Base-by-base conservation (phyloP, 768 basidiomycete genomes). In the Tylopilus cervinicoccineus region DNA sequence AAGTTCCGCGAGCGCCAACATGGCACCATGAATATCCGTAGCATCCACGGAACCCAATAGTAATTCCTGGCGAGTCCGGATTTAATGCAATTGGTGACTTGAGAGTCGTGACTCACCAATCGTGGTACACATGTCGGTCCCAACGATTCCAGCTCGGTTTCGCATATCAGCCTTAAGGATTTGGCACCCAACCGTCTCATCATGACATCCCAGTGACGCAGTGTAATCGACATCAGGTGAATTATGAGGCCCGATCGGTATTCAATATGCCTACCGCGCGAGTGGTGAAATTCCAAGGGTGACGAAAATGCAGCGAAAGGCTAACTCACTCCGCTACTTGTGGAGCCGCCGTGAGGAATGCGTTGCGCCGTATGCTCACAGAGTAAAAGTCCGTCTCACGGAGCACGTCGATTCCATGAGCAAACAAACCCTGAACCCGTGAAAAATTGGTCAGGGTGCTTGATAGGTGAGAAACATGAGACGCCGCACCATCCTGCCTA, bases 331-430 rank as follows among this genome's bases (percentile, higher is more conserved):
- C 76, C 26, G 93, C 89, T 37, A 96, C 89, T 59, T 88, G 82
- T 38, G 88, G 85, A 47, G 93, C 92, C 33, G 91, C 89, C 14
- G 76, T 67, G n/a, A 90, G 69, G 63, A 93, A 96, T 0, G 95
- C 84, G 54, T 90, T 87, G 54, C 86, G 77, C 44, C 91, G 73
- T 22, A 91, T 74, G 57, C 93, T 89, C 50, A 98, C 88, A 33
- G 92, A 86, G 70, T 92, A 97, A 67, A 97, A 98, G 70, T 99
- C 96, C 0, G 89, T 90, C 64, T 90, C 88, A 34, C 84, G 78
- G 38, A 99, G 72, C 22, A 97, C 87, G 61, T 93, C 91, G 53
- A 99, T 96, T 2, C 96, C 96, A 69, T 95, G 86, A 38, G 90
- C 84, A 64, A 97, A 94, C 45, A 94, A 70, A 51, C 79, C 84